Conservation (phyloP, 2,329 filamentous ascomycete genomes). For the Pseudopyrenochaeta lycopersici region DNA sequence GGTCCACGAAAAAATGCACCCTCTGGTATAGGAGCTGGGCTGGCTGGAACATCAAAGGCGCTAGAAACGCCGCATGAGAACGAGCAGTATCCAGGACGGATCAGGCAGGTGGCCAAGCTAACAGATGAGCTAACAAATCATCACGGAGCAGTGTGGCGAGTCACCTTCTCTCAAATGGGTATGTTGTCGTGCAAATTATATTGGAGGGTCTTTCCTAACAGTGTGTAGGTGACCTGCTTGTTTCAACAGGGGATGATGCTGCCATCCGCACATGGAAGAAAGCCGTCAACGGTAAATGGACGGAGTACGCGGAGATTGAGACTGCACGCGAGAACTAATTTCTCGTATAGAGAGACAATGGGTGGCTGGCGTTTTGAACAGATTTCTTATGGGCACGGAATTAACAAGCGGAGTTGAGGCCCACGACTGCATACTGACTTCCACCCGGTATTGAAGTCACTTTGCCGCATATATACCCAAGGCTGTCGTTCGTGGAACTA, state of each 20-base stretch:
- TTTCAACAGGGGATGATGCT: slow-evolving; percentile 80
- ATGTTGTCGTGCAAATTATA: slow-evolving; percentile 17
- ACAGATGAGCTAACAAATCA: slow-evolving; percentile 73
- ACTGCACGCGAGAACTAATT: slow-evolving; percentile 42
- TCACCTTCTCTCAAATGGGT: slow-evolving; percentile 68
- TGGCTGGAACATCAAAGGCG: slow-evolving; percentile 55
- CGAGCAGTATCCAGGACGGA: slow-evolving; percentile 69
- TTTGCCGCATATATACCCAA: slow-evolving; percentile 38
- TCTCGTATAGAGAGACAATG: background rate
- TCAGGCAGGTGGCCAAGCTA: slow-evolving; percentile 70
- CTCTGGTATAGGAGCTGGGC: slow-evolving; percentile 63
- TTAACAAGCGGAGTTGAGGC: slow-evolving; percentile 11
- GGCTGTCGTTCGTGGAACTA: slow-evolving; percentile 2
- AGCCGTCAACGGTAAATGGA: slow-evolving; percentile 57
- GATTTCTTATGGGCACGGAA: slow-evolving; percentile 2
- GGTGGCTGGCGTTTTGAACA: slow-evolving; percentile 22
- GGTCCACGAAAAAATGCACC: slow-evolving; percentile 46
- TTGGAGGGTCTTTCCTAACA: slow-evolving; percentile 29
- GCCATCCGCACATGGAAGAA: slow-evolving; percentile 62
- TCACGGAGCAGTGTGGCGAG: slow-evolving; percentile 77
- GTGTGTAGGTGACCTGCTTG: slow-evolving; percentile 73
- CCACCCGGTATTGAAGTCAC: slow-evolving; percentile 20
- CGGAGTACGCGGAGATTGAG: slow-evolving; percentile 60
- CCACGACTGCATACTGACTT: slow-evolving; percentile 20
- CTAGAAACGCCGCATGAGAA: slow-evolving; percentile 62